Conservation (phyloP, 306 rosid species). For the Pyrus betulifolia region DNA sequence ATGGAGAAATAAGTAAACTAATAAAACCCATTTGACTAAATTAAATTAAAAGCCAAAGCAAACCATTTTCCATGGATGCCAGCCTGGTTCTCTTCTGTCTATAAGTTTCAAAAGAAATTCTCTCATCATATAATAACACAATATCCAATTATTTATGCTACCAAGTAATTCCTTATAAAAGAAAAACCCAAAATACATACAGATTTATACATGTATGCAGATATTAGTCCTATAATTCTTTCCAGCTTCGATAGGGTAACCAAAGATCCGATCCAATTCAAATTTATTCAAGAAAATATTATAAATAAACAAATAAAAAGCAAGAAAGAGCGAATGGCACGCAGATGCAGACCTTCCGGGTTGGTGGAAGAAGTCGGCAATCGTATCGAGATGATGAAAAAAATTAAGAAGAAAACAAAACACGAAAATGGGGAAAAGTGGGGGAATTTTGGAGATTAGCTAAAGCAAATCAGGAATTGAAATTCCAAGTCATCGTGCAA, state of each 20-base stretch:
- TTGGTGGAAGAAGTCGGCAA: background rate
- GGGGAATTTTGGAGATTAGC: constrained; percentile 5
- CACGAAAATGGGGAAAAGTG: background rate
- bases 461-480: constrained; percentile 4
- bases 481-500: background rate
- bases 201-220: background rate
- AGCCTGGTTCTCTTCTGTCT: constrained; percentile 9
- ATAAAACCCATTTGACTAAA: background rate
- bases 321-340: background rate
- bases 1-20: constrained; percentile 20
- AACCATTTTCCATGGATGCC: background rate
- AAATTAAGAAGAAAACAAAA: background rate
- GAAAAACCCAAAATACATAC: background rate
- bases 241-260: background rate
- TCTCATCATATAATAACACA: background rate
- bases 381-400: background rate
- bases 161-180: background rate
- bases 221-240: background rate
- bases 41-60: background rate
- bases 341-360: constrained; percentile 19
- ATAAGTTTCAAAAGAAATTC: background rate
- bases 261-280: constrained; percentile 13
- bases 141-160: background rate
- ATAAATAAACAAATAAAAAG: background rate
- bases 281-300: background rate